Evolutionary conservation across 2,329 filamentous ascomycete genomes (phyloP), one percentile per base, ranked within the genome.

Genomic region (Alternaria sp.): DNA sequence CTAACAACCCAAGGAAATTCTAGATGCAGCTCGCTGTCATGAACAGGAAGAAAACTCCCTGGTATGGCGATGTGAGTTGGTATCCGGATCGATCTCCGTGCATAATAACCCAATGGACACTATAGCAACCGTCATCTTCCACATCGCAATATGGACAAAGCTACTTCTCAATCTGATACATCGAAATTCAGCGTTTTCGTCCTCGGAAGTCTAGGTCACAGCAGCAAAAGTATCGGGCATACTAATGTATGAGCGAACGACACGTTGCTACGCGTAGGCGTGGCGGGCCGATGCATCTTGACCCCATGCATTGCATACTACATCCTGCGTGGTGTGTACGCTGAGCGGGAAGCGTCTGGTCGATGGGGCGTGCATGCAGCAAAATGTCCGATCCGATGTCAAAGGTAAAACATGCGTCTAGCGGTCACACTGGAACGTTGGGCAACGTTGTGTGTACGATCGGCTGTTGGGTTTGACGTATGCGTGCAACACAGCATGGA

Each of bases 351-450:
- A 61, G 54, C 51, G 52, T 50, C 5, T 20, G 6, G 25, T 25
- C 25, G 54, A 58, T 9, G 30, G 16, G 57, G 54, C 57, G 45
- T 61, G 58, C 57, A 58, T 63, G 45, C 51, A 52, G 28, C 44
- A 43, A 22, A 34, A 36, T 40, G 55, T 54, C 36, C 38, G 38
- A 18, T 50, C 25, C 22, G 44, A 54, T 34, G 38, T 40, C 54
- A 36, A 18, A 14, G 48, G 41, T 43, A 22, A 10, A 43, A 56
- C 52, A 53, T 54, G 41, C 36, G 27, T 43, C 36, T 18, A 34
- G 6, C 14, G 20, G 38, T 22, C 9, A 14, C 22, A 10, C 48
- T 43, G 27, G 18, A 22, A 53, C 52, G 61, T 48, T 28, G 49
- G 25, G 34, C 49, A 52, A 50, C 46, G 46, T 50, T 22, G 22